phyloP scores from a whole-genome alignment of 768 basidiomycete genomes.

The Agaricus bisporus region DNA sequence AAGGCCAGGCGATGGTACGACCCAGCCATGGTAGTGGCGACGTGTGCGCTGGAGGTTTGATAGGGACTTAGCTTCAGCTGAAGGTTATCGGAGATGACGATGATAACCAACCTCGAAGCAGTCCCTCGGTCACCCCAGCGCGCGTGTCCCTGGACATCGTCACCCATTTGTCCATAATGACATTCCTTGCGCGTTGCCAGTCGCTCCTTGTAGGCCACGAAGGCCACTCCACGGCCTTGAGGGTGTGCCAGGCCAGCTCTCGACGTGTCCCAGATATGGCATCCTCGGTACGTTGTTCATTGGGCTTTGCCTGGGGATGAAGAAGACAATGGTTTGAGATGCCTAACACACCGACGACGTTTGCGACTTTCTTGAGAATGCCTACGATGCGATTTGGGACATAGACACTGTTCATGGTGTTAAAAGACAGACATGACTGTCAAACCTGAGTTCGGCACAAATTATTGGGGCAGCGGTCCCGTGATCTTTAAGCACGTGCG shows the following conservation, averaged over 20 bases:
- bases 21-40: constrained; percentile 13
- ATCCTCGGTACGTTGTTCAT: background rate
- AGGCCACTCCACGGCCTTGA: constrained; percentile 22
- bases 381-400: constrained; percentile 56
- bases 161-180: constrained; percentile 4
- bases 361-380: constrained; percentile 59
- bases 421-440: constrained; percentile 9
- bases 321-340: constrained; percentile 59
- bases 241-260: constrained; percentile 6
- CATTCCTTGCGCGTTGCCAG: constrained; percentile 15
- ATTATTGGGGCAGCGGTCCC: constrained; percentile 1
- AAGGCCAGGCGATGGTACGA: constrained; percentile 11
- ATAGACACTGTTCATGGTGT: constrained; percentile 35
- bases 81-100: background rate
- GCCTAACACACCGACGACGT: constrained; percentile 63
- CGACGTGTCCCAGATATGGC: background rate
- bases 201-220: constrained; percentile 19
- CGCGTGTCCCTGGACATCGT: constrained; percentile 2
- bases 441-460: background rate
- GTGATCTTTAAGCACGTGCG: constrained; percentile 3
- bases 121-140: constrained; percentile 2
- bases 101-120: constrained; percentile 5
- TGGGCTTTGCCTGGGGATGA: constrained; percentile 16
- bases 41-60: constrained; percentile 2
- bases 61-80: background rate